Conservation (phyloP, 1,284 basidiomycete genomes). For the Tetrapyrgos nigripes region DNA sequence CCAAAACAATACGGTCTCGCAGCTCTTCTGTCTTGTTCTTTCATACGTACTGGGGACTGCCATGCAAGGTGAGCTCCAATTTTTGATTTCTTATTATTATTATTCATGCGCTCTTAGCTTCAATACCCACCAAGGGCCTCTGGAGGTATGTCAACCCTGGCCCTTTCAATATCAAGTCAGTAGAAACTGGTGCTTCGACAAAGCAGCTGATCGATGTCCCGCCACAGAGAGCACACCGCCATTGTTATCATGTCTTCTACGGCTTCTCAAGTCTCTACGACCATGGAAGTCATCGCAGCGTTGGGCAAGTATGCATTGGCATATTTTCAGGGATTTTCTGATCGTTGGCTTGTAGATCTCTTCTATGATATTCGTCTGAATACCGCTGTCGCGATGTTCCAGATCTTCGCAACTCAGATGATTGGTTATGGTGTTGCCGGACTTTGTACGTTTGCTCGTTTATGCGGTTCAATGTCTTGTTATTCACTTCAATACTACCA, state of each 20-base stretch:
- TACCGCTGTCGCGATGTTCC: constrained; percentile 58
- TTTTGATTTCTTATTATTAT: neutral
- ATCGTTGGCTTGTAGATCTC: constrained; percentile 46
- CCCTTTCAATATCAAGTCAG: constrained; percentile 61
- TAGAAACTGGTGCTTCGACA: neutral
- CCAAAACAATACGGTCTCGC: constrained; percentile 62
- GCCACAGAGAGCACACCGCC: constrained; percentile 55
- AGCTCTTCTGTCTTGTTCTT: constrained; percentile 65
- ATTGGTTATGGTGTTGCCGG: constrained; percentile 65
- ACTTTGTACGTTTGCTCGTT: constrained; percentile 38
- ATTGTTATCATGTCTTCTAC: constrained; percentile 69
- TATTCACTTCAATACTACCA: constrained; percentile 22
- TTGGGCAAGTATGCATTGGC: constrained; percentile 38
- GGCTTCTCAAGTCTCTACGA: constrained; percentile 57
- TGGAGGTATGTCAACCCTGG: constrained; percentile 60
- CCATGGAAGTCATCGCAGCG: constrained; percentile 66
- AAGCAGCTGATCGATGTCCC: neutral
- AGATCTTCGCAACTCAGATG: constrained; percentile 64
- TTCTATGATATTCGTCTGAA: constrained; percentile 59
- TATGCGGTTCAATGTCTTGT: neutral
- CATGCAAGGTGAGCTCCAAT: constrained; percentile 46
- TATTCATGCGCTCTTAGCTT: constrained; percentile 22
- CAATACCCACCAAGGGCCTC: constrained; percentile 47
- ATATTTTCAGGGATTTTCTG: neutral
- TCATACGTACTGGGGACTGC: constrained; percentile 65